Evolutionary conservation across 306 rosid genomes (phyloP).

Genomic region (Vachellia collinsii): DNA sequence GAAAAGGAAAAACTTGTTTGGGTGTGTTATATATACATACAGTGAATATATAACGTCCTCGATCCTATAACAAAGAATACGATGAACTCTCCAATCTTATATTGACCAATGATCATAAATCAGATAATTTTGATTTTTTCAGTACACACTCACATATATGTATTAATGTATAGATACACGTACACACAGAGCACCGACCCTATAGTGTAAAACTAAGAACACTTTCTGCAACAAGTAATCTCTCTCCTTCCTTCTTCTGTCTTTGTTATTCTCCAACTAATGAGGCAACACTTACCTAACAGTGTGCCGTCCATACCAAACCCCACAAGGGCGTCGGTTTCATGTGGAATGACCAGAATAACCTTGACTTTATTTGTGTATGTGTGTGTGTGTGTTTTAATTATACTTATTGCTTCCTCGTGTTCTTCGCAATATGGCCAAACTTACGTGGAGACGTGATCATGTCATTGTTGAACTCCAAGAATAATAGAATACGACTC

Average conservation of each 20-base stretch:
- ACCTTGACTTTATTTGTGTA: not conserved
- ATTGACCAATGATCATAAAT: not conserved
- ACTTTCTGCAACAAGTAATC: not conserved
- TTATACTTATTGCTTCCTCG: not conserved
- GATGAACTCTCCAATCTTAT: not conserved
- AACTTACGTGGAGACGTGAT: not conserved
- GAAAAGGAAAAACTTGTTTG: not conserved
- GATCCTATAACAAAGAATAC: too few species aligned
- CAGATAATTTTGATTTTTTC: not conserved
- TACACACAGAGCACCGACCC: not conserved
- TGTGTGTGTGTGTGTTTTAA: too few species aligned
- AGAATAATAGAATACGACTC: not conserved
- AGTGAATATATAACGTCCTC: too few species aligned
- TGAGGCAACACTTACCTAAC: constrained; percentile 15
- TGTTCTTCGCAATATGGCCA: not conserved
- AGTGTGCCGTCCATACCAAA: constrained; percentile 27
- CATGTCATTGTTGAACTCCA: not conserved
- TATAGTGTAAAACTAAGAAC: not conserved
- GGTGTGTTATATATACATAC: not conserved
- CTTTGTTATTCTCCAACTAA: not conserved
- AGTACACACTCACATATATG: not conserved
- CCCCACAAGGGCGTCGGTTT: constrained; percentile 18
- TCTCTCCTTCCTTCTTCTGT: not conserved
- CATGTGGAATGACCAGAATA: not conserved
- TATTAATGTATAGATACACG: too few species aligned